Evolutionary conservation across 164 flowering plant genomes (phyloP).

Genomic region (Sextonia rubra): DNA sequence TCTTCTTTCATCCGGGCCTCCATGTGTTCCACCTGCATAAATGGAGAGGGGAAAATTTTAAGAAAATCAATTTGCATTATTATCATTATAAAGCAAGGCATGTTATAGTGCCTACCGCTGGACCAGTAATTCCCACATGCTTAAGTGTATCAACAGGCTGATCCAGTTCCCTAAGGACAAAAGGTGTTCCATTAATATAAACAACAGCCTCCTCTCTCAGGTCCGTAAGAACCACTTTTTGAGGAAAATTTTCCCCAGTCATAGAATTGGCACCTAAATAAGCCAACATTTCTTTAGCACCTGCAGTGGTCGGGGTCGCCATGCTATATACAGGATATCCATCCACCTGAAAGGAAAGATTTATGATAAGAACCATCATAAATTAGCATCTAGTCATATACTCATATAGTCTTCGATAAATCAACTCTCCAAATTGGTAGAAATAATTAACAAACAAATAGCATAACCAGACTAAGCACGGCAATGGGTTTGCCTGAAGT

Average conservation of each 20-base stretch:
- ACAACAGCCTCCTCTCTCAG: constrained; percentile 96
- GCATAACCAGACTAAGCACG: too few species aligned
- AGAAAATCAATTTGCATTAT: not conserved
- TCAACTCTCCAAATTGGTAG: not conserved
- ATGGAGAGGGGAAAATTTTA: not conserved
- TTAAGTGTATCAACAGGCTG: constrained; percentile 93
- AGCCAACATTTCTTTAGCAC: constrained; percentile 82
- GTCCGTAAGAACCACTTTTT: constrained; percentile 72
- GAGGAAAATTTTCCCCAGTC: constrained; percentile 25
- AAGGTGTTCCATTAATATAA: constrained; percentile 84
- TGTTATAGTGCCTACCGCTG: constrained; percentile 46
- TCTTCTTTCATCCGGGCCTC: constrained; percentile 91
- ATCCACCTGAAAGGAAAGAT: constrained; percentile 61
- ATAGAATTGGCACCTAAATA: constrained; percentile 57
- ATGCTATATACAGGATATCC: constrained; percentile 88
- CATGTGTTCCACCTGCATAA: constrained; percentile 84
- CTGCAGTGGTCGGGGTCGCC: constrained; percentile 92
- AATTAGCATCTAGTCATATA: not conserved
- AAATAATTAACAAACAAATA: too few species aligned
- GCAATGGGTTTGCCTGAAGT: too few species aligned
- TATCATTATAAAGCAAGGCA: not conserved
- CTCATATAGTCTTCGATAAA: not conserved
- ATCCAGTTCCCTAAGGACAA: constrained; percentile 88
- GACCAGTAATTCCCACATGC: constrained; percentile 92
- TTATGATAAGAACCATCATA: not conserved